Base-by-base conservation (phyloP, 371 early-diverging fungal genomes). In the Nosema muscidifuracis region DNA sequence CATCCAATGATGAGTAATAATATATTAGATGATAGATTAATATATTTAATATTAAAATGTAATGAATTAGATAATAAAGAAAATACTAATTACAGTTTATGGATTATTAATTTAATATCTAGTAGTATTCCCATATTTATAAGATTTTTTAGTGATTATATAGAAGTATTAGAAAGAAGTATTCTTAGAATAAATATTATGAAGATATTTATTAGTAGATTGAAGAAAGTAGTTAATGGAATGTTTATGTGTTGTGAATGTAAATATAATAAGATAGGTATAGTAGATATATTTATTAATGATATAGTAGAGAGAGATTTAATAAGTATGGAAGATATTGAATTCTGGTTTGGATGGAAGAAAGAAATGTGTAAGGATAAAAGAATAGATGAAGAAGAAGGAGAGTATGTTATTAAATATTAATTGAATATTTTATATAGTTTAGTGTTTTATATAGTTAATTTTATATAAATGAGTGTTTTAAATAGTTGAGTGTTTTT, bases 81-180 rank as follows among this genome's bases (percentile, higher is more conserved):
- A n/a, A 16, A 61, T 28, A 38, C 34, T 16, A 73, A 60, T n/a
- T 73, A 73, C 26, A 31, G 43, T n/a, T 40, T 73, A 1, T 73
- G 74, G 74, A 67, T 73, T 38, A 44, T 73, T 24, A 73, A 73
- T 62, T 36, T 73, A 1, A 16, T 66, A 1, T 61, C 62, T 28
- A 33, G 53, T 1, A 62, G 63, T 61, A 34, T 73, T 36, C 67
- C 67, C 16, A n/a, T 73, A 7, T 36, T 73, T 7, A 13, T 55
- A 24, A 60, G 33, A 30, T 58, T 73, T 31, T 67, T 73, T 61
- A 31, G 38, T 28, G 31, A 36, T 18, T 58, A 65, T 40, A 65
- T 73, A 43, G 64, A 55, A 9, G 16, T 65, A 40, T 55, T 73
- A 38, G 18, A 50, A 31, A 66, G 26, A 1, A 33, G 50, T 7